Evolutionary conservation across 2,329 filamentous ascomycete genomes (phyloP), one percentile per base, ranked within the genome.

Genomic region (Aspergillus sp.): DNA sequence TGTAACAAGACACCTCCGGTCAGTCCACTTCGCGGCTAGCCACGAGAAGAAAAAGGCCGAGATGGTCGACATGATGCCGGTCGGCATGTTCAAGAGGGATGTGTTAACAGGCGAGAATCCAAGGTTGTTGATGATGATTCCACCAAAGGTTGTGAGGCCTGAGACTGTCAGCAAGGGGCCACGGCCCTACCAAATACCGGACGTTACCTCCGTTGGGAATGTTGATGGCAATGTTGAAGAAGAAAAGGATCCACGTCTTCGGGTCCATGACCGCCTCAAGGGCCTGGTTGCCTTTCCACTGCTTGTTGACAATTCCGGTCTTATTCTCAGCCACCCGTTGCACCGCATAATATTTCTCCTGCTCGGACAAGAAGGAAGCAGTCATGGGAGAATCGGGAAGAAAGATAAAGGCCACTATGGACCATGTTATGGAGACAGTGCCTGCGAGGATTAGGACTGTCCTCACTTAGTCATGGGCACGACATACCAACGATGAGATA

Each of bases 291-390:
- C 63, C 65, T 56, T 72, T 72, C 63, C 66, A 72, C 57, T 68
- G 59, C 46, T 67, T 68, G 39, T 66, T 71, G 12, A 65, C 64
- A 45, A 77, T 76, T 6, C 76, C 77, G 1, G 76, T 78, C 57
- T 73, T 71, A 63, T 80, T 78, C 6, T 65, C 69, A 0, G 72
- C 71, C 10, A 77, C 64, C 2, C 75, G 71, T 56, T 73, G 62
- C 18, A 76, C 79, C 45, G 81, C 80, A 56, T 84, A 72, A 26
- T 78, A 77, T 59, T 80, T 78, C 67, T 88, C 84, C 55, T 81
- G 76, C 0, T 78, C 69, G 0, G 75, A 83, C 3, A 90, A 78
- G 68, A 90, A 89, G 1, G 73, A 74, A 4, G 87, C 86, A 70
- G 71, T 73, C 65, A 76, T 71, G 11, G 76, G 77, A 18, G 69